Conservation (phyloP, 208 protist genomes). For the Jaenimonas drosophilae region DNA sequence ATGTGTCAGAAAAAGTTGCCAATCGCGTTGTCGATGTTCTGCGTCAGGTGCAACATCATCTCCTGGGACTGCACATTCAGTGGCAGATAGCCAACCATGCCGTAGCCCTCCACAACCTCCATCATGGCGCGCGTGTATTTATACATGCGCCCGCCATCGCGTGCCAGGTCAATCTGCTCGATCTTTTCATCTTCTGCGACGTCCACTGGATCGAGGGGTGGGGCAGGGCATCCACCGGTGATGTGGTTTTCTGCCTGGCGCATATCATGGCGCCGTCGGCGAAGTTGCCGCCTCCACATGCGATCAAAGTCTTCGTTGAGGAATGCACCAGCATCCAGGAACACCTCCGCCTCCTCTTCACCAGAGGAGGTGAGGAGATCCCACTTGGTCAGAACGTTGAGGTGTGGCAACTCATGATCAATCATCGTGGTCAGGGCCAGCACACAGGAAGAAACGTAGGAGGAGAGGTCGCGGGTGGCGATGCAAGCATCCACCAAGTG, state of each 20-base stretch:
- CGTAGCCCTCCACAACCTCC: constrained; percentile 93
- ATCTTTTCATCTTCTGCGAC: constrained; percentile 13
- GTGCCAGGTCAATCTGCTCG: constrained; percentile 45
- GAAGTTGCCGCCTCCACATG: constrained; percentile 61
- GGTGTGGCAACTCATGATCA: constrained; percentile 92
- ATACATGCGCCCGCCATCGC: constrained; percentile 58
- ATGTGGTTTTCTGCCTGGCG: constrained; percentile 28
- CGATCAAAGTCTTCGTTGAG: constrained; percentile 77
- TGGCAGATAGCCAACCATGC: constrained; percentile 89
- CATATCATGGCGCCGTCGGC: constrained; percentile 26
- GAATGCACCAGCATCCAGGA: constrained; percentile 38
- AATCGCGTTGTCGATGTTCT: constrained; percentile 74
- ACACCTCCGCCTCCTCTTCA: constrained; percentile 53
- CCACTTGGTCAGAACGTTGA: constrained; percentile 98
- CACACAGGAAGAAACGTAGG: constrained; percentile 94
- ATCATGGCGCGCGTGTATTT: constrained; percentile 74
- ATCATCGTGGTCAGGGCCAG: constrained; percentile 95
- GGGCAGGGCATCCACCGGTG: constrained; percentile 5
- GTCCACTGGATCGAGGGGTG: constrained; percentile 13
- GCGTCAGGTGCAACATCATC: constrained; percentile 80
- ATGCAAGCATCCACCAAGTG: constrained; percentile 93
- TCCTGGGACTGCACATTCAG: constrained; percentile 79
- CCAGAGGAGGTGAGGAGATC: constrained; percentile 87
- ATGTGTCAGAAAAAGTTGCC: constrained; percentile 50
- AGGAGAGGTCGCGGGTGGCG: constrained; percentile 91